A percentile compares a stretch with the other conserved stretches of the same genome.
Conservation (phyloP, 148 eudicot species). For the Spergularia bocconei region DNA sequence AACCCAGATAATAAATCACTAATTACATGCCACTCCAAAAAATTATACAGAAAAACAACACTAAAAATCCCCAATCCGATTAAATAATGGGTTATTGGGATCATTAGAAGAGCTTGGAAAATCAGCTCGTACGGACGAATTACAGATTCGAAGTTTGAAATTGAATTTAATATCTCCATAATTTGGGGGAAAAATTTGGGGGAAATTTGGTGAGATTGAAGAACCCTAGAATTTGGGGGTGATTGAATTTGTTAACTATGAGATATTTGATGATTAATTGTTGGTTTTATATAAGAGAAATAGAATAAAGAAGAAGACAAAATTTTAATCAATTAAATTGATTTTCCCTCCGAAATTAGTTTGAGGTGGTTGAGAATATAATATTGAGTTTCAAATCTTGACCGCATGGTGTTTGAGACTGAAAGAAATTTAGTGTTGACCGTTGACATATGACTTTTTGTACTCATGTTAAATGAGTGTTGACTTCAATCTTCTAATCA, state of each 20-base stretch:
- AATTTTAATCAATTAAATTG: not conserved
- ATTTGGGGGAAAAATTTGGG: not conserved
- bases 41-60: slow-evolving; percentile 49
- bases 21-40: slow-evolving; percentile 70
- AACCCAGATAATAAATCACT: slow-evolving; percentile 63
- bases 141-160: slow-evolving; percentile 16
- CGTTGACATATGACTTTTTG: no score
- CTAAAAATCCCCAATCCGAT: slow-evolving; percentile 29
- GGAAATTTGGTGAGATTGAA: not conserved
- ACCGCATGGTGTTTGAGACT: no score
- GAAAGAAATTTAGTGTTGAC: no score
- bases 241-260: not conserved
- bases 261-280: not conserved
- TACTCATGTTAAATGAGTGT: no score
- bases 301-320: not conserved
- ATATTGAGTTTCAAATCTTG: no score
- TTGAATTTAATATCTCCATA: slow-evolving; percentile 17
- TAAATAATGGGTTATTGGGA: slow-evolving; percentile 57
- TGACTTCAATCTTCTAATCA: no score
- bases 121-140: slow-evolving; percentile 47
- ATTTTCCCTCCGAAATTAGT: not conserved
- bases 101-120: slow-evolving; percentile 31
- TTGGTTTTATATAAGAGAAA: not conserved
- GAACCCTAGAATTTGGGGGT: slow-evolving; percentile 18
- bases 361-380: not conserved